phyloP scores from a whole-genome alignment of 495 filamentous ascomycete genomes.

The Articulospora tetracladia region DNA sequence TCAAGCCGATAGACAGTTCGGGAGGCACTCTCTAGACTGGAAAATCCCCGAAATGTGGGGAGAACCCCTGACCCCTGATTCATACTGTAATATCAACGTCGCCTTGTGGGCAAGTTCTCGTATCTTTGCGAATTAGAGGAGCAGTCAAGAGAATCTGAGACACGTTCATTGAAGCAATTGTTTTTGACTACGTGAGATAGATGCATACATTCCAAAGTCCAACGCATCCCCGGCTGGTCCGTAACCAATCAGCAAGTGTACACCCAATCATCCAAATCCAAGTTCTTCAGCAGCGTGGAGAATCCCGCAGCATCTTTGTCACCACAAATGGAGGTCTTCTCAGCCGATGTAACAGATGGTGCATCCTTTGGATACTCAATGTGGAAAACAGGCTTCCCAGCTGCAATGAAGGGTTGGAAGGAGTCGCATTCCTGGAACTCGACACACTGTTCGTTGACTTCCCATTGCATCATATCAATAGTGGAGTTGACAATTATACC shows the following conservation, averaged over 20 bases:
- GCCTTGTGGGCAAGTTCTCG: no score
- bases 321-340: slow-evolving; percentile 30
- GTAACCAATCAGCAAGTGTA: neutral
- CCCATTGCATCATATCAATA: slow-evolving; percentile 56
- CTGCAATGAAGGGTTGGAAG: slow-evolving; percentile 52
- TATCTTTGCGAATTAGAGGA: neutral
- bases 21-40: no score
- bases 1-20: no score
- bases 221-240: neutral
- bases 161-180: no score
- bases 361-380: slow-evolving; percentile 60
- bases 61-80: no score
- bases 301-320: slow-evolving; percentile 40
- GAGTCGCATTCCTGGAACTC: slow-evolving; percentile 53
- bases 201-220: neutral
- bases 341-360: neutral
- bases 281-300: slow-evolving; percentile 62
- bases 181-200: no score
- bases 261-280: slow-evolving; percentile 57
- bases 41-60: no score
- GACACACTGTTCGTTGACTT: slow-evolving; percentile 71
- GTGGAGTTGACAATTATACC: slow-evolving; percentile 54
- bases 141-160: neutral
- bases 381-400: slow-evolving; percentile 67
- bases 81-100: no score